These are phyloP conservation scores for Fusarium cicatricum DNA, from an alignment of 2,329 filamentous ascomycete genomes.

Conservation along the genomic window DNA sequence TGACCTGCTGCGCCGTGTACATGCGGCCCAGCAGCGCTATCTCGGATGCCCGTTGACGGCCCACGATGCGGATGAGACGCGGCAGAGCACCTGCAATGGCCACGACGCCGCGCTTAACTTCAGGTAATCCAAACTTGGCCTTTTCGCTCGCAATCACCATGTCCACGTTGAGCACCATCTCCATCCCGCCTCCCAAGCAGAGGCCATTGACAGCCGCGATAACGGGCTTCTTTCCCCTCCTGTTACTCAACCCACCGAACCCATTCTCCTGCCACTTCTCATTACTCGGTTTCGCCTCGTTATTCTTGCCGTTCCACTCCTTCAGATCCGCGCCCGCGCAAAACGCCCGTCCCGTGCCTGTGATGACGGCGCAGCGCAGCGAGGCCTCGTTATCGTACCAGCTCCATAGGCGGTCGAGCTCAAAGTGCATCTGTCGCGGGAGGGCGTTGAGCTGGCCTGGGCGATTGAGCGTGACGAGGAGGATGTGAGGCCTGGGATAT, in stretches of 20 bases:
- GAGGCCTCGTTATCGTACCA: constrained; percentile 70
- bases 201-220: constrained; percentile 78
- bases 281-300: constrained; percentile 50
- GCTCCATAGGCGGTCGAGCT: constrained; percentile 58
- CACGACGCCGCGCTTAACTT: constrained; percentile 74
- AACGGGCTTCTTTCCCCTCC: constrained; percentile 74
- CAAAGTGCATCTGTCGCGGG: constrained; percentile 56
- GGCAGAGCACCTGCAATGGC: constrained; percentile 75
- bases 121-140: constrained; percentile 73
- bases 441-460: constrained; percentile 67
- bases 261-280: constrained; percentile 48
- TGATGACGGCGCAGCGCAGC: constrained; percentile 69
- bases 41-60: constrained; percentile 73
- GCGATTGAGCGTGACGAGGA: constrained; percentile 68
- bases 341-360: constrained; percentile 69
- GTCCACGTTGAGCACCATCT: constrained; percentile 77
- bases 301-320: constrained; percentile 64
- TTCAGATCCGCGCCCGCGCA: constrained; percentile 74
- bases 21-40: constrained; percentile 71
- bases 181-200: constrained; percentile 76
- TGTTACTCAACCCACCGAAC: constrained; percentile 72
- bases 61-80: constrained; percentile 68
- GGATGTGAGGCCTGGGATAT: constrained; percentile 62
- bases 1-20: constrained; percentile 67
- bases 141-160: constrained; percentile 66